Base-by-base conservation (phyloP, 1,139 yeast genomes). In the Tardiomyces blankii region DNA sequence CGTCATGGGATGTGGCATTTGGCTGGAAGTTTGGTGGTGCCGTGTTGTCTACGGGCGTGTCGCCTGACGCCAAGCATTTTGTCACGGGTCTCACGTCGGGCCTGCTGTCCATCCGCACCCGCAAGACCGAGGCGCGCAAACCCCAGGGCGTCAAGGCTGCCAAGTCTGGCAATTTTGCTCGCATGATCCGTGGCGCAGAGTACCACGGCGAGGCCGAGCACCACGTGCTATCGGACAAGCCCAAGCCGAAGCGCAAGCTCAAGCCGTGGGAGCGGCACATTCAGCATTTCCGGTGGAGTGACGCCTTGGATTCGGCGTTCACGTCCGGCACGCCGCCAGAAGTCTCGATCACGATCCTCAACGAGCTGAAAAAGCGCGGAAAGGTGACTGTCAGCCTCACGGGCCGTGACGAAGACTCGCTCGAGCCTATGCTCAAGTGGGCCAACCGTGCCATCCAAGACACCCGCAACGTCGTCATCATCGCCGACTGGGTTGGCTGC, bases 1-100 rank as follows among this genome's bases (percentile, higher is more conserved):
- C 82, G 42, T 70, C 76, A 51, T 91, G 94, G 89, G 84, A 83
- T 50, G 96, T 89, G 52, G 85, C 83, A 62, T 91, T 88, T 63
- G 97, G 97, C 40, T 91, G 97, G 97, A 91, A 89, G 64, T 89
- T 84, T 60, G 95, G 96, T 39, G 88, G 93, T 14, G 94, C 95
- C 40, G 96, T 91, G 0, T 70, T 91, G 54, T 74, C 88, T 56
- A 81, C 95, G 61, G 97, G 89, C 8, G 83, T 89, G 11, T 85
- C 96, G 9, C 97, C 97, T 18, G 80, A 82, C 50, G 81, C 80
- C 56, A 84, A 84, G 66, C 97, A 91, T 68, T 75, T 91, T 53
- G 96, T 86, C 35, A 86, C 94, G n/a, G 98, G 98, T 46, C 74
- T 91, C 54, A 82, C 93, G 8, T 81, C 94, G 1, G 98, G 98